These are phyloP conservation scores for Herpetospermum pedunculosum DNA, from an alignment of 306 rosid species.

Conservation along the genomic window DNA sequence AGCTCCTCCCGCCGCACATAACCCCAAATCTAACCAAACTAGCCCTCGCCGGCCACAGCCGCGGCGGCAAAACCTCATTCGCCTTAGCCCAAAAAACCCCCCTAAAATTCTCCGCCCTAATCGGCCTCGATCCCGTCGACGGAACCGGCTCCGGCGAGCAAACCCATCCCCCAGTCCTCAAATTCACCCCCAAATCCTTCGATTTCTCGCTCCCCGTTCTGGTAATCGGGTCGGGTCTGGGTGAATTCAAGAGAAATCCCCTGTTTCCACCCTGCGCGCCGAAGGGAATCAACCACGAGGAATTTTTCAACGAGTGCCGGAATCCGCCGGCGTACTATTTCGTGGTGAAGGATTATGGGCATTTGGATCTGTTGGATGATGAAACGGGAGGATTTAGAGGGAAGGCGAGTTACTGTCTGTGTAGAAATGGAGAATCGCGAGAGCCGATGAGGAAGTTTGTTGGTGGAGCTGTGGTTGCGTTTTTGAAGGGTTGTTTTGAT, in stretches of 20 bases:
- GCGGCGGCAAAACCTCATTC: conserved; percentile 79
- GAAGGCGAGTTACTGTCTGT: conserved; percentile 35
- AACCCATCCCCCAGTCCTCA: conserved; percentile 79
- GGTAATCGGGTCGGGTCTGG: conserved; percentile 65
- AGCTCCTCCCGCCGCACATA: conserved; percentile 37
- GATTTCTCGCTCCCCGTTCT: conserved; percentile 43
- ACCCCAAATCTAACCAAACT: conserved; percentile 36
- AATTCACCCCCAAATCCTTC: conserved; percentile 51
- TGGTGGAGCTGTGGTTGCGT: conserved; percentile 68
- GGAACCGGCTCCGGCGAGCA: conserved; percentile 64
- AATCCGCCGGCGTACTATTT: conserved; percentile 53
- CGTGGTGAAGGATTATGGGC: conserved; percentile 66
- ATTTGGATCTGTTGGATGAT: conserved; percentile 71
- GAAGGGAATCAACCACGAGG: conserved; percentile 61
- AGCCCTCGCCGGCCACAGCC: conserved; percentile 72
- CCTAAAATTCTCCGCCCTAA: conserved; percentile 55
- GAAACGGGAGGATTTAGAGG: conserved; percentile 63
- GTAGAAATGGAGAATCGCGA: conserved; percentile 65
- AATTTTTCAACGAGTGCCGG: conserved; percentile 54
- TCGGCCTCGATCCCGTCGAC: conserved; percentile 89
- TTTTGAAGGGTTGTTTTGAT: conserved; percentile 49
- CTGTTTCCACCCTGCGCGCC: conserved; percentile 80
- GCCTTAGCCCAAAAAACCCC: conserved; percentile 39
- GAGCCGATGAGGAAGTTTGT: conserved; percentile 84
- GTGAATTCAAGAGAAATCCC: conserved; percentile 41